A percentile compares a stretch with the other conserved stretches of the same genome.
Conservation (phyloP, 306 rosid species). For the Quillaja saponaria region DNA sequence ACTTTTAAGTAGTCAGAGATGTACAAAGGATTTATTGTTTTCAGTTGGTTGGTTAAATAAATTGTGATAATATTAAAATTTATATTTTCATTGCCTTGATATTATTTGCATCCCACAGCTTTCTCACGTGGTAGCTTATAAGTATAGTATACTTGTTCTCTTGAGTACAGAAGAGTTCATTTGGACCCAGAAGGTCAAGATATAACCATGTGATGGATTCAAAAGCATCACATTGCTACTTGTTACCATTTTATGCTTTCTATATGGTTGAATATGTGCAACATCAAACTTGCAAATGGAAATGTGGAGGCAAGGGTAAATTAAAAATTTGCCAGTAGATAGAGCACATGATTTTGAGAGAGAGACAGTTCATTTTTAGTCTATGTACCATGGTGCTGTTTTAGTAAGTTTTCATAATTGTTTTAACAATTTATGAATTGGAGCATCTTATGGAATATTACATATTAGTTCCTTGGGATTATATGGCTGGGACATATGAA, state of each 20-base stretch:
- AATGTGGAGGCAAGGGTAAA: background rate
- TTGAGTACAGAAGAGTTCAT: background rate
- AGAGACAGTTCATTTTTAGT: background rate
- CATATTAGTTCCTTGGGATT: too few relatives aligned
- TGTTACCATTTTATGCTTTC: background rate
- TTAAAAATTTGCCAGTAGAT: constrained; percentile 2
- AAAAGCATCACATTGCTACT: background rate
- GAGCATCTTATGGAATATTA: background rate
- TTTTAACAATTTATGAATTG: background rate
- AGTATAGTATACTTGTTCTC: background rate
- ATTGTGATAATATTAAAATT: background rate
- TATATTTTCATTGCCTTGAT: constrained; percentile 14
- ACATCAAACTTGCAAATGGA: constrained; percentile 2
- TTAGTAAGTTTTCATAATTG: background rate
- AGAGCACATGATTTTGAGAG: background rate
- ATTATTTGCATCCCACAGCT: background rate
- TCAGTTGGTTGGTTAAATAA: constrained; percentile 16
- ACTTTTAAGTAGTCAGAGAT: constrained; percentile 23
- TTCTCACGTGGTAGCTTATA: background rate
- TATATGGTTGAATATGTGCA: background rate
- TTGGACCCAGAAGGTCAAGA: background rate
- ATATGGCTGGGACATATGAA: too few relatives aligned
- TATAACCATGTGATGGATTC: background rate
- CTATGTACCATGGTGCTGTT: background rate
- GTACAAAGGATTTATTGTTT: constrained; percentile 19